A percentile compares a stretch with the other conserved stretches of the same genome.
phyloP scores from a whole-genome alignment of 176 grass and related monocot species.

The Saccharum officinarum region DNA sequence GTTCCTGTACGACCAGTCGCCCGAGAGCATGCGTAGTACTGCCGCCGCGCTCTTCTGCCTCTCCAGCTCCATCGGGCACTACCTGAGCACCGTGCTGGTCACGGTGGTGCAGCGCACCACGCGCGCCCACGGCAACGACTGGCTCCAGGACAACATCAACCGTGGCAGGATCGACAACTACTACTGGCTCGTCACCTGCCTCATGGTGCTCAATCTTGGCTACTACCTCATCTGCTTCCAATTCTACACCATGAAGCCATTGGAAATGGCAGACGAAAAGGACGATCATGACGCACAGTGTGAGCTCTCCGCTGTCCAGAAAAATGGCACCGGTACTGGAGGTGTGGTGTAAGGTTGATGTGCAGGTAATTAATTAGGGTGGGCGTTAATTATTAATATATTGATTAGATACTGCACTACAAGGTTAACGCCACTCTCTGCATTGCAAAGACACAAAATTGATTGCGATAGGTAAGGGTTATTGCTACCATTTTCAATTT shows the following conservation, averaged over 20 bases:
- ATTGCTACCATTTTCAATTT: no score
- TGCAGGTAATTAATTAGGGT: not conserved
- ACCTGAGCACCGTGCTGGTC: conserved; percentile 68
- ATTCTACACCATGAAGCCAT: conserved; percentile 69
- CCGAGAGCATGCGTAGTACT: conserved; percentile 88
- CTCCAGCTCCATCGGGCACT: conserved; percentile 55
- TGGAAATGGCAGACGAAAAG: no score
- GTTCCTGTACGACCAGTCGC: conserved; percentile 81
- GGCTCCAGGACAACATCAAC: conserved; percentile 94
- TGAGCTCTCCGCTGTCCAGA: no score
- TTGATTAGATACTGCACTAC: not conserved
- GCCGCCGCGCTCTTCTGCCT: conserved; percentile 79
- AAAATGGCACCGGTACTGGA: no score
- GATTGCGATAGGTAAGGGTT: no score
- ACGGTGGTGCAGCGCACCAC: conserved; percentile 59
- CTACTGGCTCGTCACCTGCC: conserved; percentile 75
- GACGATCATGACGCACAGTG: no score
- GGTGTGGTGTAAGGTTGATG: not conserved
- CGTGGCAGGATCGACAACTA: conserved; percentile 65
- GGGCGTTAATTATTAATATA: not conserved
- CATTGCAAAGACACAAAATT: no score
- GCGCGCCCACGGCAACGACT: conserved; percentile 41
- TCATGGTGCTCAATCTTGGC: conserved; percentile 68
- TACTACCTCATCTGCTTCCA: conserved; percentile 63
- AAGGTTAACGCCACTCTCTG: no score